phyloP scores from a whole-genome alignment of 345 rosid species.

The Eucalyptus cloeziana region DNA sequence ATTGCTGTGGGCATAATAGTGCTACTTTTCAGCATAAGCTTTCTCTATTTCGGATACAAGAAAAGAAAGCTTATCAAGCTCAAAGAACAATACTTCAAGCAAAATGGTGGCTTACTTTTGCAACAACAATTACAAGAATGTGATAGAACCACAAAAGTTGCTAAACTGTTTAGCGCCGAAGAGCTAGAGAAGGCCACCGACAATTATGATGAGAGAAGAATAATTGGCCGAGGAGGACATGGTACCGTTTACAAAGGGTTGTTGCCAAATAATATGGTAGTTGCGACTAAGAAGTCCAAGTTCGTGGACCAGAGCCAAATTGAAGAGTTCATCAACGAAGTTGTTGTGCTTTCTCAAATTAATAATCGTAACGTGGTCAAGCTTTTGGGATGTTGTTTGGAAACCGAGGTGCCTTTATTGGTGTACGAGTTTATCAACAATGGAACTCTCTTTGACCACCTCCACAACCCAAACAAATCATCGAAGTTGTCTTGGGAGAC shows the following conservation, averaged over 20 bases:
- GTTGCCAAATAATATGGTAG: no score
- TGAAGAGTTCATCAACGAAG: no score
- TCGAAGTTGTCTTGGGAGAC: slow-evolving; percentile 10
- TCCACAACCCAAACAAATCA: slow-evolving; percentile 1
- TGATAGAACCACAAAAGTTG: not conserved
- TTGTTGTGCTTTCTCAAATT: no score
- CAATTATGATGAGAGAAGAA: slow-evolving; percentile 10
- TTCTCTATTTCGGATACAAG: no score
- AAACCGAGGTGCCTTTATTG: slow-evolving; percentile 26
- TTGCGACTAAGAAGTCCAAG: no score
- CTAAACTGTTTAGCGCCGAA: slow-evolving; percentile 12
- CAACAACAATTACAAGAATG: slow-evolving; percentile 2
- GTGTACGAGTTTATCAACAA: slow-evolving; percentile 25
- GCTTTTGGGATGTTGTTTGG: slow-evolving; percentile 33
- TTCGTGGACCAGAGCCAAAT: no score
- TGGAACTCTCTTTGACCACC: slow-evolving; percentile 21
- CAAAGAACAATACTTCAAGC: not conserved
- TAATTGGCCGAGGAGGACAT: slow-evolving; percentile 25
- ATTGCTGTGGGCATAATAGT: no score
- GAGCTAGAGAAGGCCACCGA: slow-evolving; percentile 26
- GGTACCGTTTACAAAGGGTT: not conserved
- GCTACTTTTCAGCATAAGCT: no score
- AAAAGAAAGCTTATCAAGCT: no score
- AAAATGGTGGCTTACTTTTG: slow-evolving; percentile 22
- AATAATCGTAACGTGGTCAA: slow-evolving; percentile 23